A percentile compares a stretch with the other conserved stretches of the same genome.
Conservation (phyloP, 1,284 basidiomycete species). For the Cryptococcus sp. region DNA sequence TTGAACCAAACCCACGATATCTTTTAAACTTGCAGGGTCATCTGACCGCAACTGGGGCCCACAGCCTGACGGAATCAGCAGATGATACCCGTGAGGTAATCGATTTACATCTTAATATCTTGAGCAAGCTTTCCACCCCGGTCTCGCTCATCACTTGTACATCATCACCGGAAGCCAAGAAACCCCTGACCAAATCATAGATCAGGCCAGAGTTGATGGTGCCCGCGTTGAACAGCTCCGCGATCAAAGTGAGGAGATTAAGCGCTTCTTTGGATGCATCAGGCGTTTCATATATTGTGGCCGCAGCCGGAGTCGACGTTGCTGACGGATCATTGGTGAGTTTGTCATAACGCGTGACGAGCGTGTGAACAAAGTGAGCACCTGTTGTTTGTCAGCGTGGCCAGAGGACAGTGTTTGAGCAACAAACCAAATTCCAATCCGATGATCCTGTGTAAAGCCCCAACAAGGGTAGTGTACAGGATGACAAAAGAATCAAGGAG, state of each 20-base stretch:
- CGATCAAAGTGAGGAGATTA: slow-evolving; percentile 80
- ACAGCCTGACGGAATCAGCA: slow-evolving; percentile 55
- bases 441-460: slow-evolving; percentile 74
- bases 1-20: slow-evolving; percentile 62
- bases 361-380: slow-evolving; percentile 69
- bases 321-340: slow-evolving; percentile 35
- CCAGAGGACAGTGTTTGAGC: neutral
- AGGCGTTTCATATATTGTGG: slow-evolving; percentile 30
- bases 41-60: slow-evolving; percentile 78
- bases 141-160: slow-evolving; percentile 61
- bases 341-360: slow-evolving; percentile 62
- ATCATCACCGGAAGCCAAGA: slow-evolving; percentile 55
- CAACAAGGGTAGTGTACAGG: slow-evolving; percentile 81
- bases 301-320: slow-evolving; percentile 10
- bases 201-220: slow-evolving; percentile 82
- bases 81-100: neutral
- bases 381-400: slow-evolving; percentile 51
- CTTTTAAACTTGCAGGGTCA: slow-evolving; percentile 53
- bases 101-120: slow-evolving; percentile 72
- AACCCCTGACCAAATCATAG: slow-evolving; percentile 80
- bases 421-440: slow-evolving; percentile 82
- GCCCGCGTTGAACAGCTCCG: slow-evolving; percentile 93
- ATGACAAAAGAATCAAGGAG: slow-evolving; percentile 88
- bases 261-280: slow-evolving; percentile 73
- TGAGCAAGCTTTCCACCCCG: slow-evolving; percentile 80